phyloP scores from a whole-genome alignment of 805 yeast genomes.

The Crinitomyces ghanaensis region DNA sequence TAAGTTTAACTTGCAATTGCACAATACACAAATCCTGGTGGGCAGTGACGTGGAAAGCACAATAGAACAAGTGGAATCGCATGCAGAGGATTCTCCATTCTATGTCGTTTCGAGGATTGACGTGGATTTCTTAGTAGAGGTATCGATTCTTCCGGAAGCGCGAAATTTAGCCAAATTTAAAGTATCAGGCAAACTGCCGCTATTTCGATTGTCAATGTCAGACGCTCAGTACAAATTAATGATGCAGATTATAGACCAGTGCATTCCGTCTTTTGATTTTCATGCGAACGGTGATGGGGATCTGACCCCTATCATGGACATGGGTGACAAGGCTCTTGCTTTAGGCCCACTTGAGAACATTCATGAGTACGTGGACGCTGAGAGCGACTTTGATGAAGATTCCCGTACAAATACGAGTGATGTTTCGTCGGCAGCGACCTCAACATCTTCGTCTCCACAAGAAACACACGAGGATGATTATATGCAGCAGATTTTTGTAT shows the following conservation, averaged over 20 bases:
- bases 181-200: conserved; percentile 68
- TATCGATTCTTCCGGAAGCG: conserved; percentile 79
- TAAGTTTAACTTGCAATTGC: conserved; percentile 60
- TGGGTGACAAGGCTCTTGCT: neutral
- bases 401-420: neutral
- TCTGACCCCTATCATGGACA: neutral
- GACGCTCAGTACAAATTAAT: conserved; percentile 86
- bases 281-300: conserved; percentile 29
- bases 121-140: conserved; percentile 60
- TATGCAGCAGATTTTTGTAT: conserved; percentile 56
- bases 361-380: conserved; percentile 2
- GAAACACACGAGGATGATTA: neutral
- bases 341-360: conserved; percentile 1
- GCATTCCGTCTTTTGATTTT: conserved; percentile 43
- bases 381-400: neutral
- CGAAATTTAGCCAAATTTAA: conserved; percentile 58
- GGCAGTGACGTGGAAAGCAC: conserved; percentile 76
- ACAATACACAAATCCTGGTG: conserved; percentile 79
- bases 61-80: conserved; percentile 61
- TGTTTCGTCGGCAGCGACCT: neutral
- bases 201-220: conserved; percentile 57
- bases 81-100: conserved; percentile 35
- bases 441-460: conserved; percentile 3
- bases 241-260: conserved; percentile 62
- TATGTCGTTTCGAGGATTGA: conserved; percentile 66